Conservation (phyloP, 2,329 filamentous ascomycete genomes). For the Calonectria fujianensis region DNA sequence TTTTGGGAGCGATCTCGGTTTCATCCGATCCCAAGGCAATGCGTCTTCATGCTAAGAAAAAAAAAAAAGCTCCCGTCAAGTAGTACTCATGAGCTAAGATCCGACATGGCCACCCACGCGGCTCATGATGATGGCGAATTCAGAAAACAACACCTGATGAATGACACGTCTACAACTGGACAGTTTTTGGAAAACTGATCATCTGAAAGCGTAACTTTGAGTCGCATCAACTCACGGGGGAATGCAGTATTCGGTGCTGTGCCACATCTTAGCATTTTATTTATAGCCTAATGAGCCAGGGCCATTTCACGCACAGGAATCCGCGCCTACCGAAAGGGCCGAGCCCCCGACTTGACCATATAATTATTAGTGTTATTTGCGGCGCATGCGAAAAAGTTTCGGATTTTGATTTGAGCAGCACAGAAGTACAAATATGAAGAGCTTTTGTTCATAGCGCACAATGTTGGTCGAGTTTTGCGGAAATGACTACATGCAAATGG, state of each 20-base stretch:
- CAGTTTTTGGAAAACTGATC: neutral
- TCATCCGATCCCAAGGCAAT: neutral
- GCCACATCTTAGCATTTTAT: neutral
- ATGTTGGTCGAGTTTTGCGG: neutral
- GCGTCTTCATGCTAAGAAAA: neutral
- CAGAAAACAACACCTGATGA: neutral
- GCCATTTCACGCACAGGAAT: neutral
- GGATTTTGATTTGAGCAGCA: neutral
- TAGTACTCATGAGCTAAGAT: neutral
- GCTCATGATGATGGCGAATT: neutral
- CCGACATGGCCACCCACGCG: neutral
- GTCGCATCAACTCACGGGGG: neutral
- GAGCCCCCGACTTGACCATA: neutral
- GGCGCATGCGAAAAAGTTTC: neutral
- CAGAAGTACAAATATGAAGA: neutral
- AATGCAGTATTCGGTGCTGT: neutral
- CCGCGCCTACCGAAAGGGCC: neutral
- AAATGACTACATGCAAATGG: neutral
- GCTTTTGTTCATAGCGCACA: neutral
- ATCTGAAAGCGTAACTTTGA: neutral
- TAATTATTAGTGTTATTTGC: neutral
- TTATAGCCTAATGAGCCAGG: conserved; percentile 2
- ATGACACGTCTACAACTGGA: neutral
- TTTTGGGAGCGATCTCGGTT: neutral
- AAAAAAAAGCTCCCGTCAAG: neutral